Conservation (phyloP, 2,329 filamentous ascomycete genomes). For the Colletotrichum ledebouriae region DNA sequence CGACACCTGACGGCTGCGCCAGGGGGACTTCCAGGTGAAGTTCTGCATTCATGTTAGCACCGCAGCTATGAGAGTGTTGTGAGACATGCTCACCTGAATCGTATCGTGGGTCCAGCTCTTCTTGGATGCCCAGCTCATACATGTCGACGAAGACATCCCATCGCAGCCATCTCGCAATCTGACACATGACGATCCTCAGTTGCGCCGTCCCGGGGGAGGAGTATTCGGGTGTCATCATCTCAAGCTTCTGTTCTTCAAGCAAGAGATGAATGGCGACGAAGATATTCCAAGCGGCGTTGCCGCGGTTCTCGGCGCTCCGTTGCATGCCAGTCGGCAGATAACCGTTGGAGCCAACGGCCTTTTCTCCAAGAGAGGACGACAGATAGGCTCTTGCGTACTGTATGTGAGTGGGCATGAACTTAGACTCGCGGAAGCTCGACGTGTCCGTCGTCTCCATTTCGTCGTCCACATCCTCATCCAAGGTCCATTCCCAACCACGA, state of each 20-base stretch:
- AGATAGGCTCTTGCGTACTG: constrained; percentile 76
- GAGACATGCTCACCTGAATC: constrained; percentile 54
- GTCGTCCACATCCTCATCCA: constrained; percentile 65
- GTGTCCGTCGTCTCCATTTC: constrained; percentile 48
- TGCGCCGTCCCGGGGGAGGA: constrained; percentile 60
- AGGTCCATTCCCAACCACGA: constrained; percentile 78
- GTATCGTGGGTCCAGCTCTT: constrained; percentile 56
- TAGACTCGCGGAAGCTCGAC: constrained; percentile 46
- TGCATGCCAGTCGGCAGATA: constrained; percentile 74
- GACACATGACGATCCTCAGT: constrained; percentile 81
- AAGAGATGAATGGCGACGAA: constrained; percentile 86
- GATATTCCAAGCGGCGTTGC: constrained; percentile 74
- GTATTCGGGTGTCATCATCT: constrained; percentile 66
- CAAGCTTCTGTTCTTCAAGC: constrained; percentile 90
- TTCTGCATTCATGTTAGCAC: constrained; percentile 47
- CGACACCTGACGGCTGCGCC: constrained; percentile 49
- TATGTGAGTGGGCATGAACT: constrained; percentile 66
- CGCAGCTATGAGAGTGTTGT: too few relatives aligned
- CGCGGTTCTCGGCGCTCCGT: constrained; percentile 67
- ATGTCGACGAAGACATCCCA: constrained; percentile 68
- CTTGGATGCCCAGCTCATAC: constrained; percentile 68
- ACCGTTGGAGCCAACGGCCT: constrained; percentile 65
- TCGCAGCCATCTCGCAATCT: constrained; percentile 85
- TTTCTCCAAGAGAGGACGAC: constrained; percentile 68
- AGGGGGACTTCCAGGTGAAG: constrained; percentile 45